Evolutionary conservation across 768 basidiomycete species (phyloP).

Genomic region (Psilocybe azurescens): DNA sequence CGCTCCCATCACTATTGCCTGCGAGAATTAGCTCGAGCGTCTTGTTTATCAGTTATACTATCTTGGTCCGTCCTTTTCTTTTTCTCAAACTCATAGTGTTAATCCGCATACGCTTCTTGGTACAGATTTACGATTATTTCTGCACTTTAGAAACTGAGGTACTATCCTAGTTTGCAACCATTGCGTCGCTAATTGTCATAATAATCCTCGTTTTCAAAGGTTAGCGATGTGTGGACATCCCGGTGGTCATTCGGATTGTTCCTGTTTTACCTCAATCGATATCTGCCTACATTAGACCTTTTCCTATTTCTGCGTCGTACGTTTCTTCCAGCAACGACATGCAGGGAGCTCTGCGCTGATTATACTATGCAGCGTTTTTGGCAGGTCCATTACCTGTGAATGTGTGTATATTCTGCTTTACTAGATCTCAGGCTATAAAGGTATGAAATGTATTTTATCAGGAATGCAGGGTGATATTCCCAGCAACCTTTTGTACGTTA

Average conservation of each 20-base stretch:
- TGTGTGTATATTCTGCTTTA: not conserved
- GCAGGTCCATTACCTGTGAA: not conserved
- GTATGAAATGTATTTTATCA: not conserved
- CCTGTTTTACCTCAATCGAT: conserved; percentile 17
- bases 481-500: not conserved
- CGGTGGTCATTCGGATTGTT: conserved; percentile 3
- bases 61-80: not conserved
- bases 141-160: conserved; percentile 10
- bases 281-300: conserved; percentile 11
- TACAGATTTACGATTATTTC: conserved; percentile 11
- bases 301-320: conserved; percentile 3
- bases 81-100: not conserved
- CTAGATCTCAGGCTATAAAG: too few relatives aligned
- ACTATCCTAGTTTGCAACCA: not conserved
- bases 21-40: not conserved
- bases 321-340: not conserved
- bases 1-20: not conserved
- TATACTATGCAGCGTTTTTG: not conserved
- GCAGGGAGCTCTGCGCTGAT: not conserved
- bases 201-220: not conserved
- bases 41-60: conserved; percentile 1
- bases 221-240: conserved; percentile 13
- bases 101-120: not conserved
- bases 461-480: conserved; percentile 5
- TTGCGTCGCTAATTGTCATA: not conserved